Evolutionary conservation across 2,329 filamentous ascomycete genomes (phyloP), one percentile per base, ranked within the genome.

Genomic region (Penicillium sp.): DNA sequence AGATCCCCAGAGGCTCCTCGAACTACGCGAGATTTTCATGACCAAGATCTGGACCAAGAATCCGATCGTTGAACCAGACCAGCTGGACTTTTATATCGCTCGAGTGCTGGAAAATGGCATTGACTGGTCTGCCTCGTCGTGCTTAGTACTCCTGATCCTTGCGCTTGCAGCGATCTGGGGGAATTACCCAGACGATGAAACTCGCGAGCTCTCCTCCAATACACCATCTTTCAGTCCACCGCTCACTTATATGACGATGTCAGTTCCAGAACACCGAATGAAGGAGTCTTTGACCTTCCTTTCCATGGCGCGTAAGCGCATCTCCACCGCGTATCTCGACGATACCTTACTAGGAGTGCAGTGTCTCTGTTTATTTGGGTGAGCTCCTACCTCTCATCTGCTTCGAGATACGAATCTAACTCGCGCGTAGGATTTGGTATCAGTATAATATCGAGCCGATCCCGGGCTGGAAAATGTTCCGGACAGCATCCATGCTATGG

Each of bases 381-480:
- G 24, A 57, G 62, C 24, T 40, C 12, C 12, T 22, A 40, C 13
- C 26, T 12, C 3, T 19, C 9, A 22, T 24, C 4, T 19, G 17
- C 38, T 30, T 9, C 2, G 28, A 35, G 10, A 53, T 26, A 35
- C 15, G 5, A 40, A 17, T 50, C 12, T 50, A 66, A 13, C 30
- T n/a, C 19, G 4, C 15, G 5, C 19, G 7, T 54, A 70, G 69
- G 28, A 69, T 71, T 35, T 71, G 69, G 69, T 71, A 71, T 63
- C 69, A 71, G 42, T 71, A 70, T 50, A 71, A 71, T 28, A 64
- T 71, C 28, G 69, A 71, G 47, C 69, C 69, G 4, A 70, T 71
- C 30, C 64, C 67, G 1, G 69, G 69, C 1, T 71, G 69, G 69
- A 71, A 71, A 57, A 69, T 69, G 67, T 71, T 71, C 47, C 69